phyloP scores from a whole-genome alignment of 371 early-diverging fungal genomes.

The Thermomucor indicae-seudaticae region DNA sequence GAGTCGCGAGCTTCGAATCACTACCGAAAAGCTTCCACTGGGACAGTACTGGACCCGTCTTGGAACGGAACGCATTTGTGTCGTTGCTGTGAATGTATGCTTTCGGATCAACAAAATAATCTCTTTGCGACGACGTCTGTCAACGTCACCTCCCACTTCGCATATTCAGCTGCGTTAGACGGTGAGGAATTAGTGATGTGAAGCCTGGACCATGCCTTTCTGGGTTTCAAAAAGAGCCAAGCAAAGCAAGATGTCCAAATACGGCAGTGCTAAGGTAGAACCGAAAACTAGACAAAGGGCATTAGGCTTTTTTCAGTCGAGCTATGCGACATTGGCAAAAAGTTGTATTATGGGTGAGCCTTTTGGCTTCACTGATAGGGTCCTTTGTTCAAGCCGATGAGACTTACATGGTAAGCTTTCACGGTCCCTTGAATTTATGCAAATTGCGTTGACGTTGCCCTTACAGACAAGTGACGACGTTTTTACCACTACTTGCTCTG shows the following conservation, averaged over 20 bases:
- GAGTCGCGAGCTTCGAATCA: neutral
- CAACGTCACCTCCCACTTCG: no score
- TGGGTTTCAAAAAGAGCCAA: no score
- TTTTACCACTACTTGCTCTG: conserved; percentile 46
- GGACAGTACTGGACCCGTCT: neutral
- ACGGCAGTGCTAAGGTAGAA: no score
- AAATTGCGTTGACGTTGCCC: neutral
- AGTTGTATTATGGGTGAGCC: neutral
- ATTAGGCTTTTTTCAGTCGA: neutral
- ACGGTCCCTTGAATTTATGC: neutral
- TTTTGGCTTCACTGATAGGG: neutral
- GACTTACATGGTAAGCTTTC: conserved; percentile 6
- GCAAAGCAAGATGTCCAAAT: no score
- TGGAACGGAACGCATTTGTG: no score
- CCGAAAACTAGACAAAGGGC: neutral
- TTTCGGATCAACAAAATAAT: no score
- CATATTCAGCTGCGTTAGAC: no score
- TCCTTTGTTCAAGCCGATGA: conserved; percentile 5
- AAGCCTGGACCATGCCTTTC: no score
- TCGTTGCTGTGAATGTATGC: no score
- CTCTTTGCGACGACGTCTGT: no score
- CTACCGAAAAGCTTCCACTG: neutral
- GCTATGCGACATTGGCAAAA: neutral
- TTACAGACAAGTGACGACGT: conserved; percentile 34
- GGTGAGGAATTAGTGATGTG: no score